These are phyloP conservation scores for Fusarium paranaense DNA, from an alignment of 2,329 filamentous ascomycete species.

Conservation along the genomic window DNA sequence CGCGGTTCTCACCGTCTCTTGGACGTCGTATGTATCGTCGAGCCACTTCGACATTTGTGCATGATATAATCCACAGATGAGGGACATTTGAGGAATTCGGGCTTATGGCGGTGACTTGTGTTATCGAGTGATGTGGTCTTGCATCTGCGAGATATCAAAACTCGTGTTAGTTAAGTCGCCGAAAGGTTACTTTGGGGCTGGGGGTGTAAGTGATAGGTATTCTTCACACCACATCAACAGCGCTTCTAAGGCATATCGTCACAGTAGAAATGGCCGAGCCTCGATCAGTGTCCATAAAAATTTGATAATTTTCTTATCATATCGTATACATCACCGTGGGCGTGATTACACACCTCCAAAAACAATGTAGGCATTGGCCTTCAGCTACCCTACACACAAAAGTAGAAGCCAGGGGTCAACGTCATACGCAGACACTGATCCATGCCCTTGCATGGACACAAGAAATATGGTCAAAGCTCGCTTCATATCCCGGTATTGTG, in stretches of 20 bases:
- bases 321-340: not conserved
- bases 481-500: not conserved
- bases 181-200: too few species aligned
- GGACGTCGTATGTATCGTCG: not conserved
- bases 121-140: not conserved
- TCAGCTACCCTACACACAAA: not conserved
- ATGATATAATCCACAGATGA: not conserved
- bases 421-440: not conserved
- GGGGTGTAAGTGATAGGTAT: not conserved
- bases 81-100: not conserved
- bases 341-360: not conserved
- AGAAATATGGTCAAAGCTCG: not conserved
- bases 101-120: not conserved
- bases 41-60: not conserved
- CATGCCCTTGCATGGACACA: not conserved
- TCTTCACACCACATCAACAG: not conserved
- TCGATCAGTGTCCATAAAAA: accelerated
- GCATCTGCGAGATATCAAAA: not conserved
- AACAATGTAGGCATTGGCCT: not conserved
- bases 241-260: not conserved
- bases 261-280: not conserved
- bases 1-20: not conserved
- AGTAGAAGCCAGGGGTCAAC: not conserved
- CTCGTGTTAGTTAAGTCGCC: not conserved
- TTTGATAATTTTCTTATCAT: not conserved